Evolutionary conservation across 2,329 filamentous ascomycete species (phyloP).

Genomic region (Microdochium bolleyi): DNA sequence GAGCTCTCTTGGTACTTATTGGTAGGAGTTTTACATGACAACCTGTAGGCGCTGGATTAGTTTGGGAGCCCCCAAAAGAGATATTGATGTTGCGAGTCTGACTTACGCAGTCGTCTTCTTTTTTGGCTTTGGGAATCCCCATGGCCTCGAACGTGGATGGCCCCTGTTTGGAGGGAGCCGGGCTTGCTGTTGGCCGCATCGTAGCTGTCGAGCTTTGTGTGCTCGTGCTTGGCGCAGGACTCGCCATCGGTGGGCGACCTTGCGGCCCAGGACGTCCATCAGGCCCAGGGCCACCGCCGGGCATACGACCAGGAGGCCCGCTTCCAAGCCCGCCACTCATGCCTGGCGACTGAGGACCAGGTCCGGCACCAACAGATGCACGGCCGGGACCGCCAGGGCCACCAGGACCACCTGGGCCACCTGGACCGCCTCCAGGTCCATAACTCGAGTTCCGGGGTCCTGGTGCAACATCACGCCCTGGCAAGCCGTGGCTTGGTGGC

Average conservation of each 20-base stretch:
- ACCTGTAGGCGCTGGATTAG: not conserved
- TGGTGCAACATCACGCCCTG: not conserved
- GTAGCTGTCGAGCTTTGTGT: slow-evolving; percentile 18
- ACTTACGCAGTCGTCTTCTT: slow-evolving; percentile 86
- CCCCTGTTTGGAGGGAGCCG: slow-evolving; percentile 48
- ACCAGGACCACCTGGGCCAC: slow-evolving; percentile 4
- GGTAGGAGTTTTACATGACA: not conserved
- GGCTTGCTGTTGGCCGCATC: slow-evolving; percentile 21
- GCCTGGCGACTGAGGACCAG: slow-evolving; percentile 8
- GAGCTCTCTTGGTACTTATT: not conserved
- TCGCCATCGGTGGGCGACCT: slow-evolving; percentile 3
- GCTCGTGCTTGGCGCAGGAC: slow-evolving; percentile 17
- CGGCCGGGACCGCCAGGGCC: slow-evolving; percentile 14
- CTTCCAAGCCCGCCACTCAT: slow-evolving; percentile 19
- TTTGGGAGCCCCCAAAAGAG: too few relatives aligned
- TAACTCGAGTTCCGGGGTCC: slow-evolving; percentile 9
- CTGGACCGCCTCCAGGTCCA: slow-evolving; percentile 1
- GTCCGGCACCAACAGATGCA: slow-evolving; percentile 8
- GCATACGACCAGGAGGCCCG: slow-evolving; percentile 18
- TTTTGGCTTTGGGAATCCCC: slow-evolving; percentile 80
- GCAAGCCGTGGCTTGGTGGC: not conserved
- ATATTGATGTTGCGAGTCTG: not conserved
- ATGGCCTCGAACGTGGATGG: slow-evolving; percentile 97
- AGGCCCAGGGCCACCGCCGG: slow-evolving; percentile 14
- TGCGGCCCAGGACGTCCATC: slow-evolving; percentile 5